These are phyloP conservation scores for Colletotrichum australisinense DNA, from an alignment of 2,329 filamentous ascomycete genomes.

Conservation along the genomic window DNA sequence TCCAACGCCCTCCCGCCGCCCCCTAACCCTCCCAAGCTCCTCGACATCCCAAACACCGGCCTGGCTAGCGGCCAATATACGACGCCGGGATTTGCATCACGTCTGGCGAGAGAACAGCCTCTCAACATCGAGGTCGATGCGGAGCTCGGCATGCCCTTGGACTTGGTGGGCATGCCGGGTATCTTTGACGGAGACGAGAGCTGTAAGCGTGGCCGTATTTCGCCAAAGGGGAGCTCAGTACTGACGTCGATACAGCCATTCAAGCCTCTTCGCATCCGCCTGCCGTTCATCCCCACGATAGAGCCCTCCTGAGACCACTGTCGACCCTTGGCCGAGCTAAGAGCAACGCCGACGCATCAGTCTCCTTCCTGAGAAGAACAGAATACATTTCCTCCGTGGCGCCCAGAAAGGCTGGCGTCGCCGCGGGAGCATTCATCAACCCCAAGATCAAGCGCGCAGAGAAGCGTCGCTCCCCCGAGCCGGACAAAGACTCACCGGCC, in stretches of 20 bases:
- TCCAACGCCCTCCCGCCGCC: slow-evolving; percentile 96
- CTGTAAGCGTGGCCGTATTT: slow-evolving; percentile 67
- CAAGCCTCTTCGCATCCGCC: slow-evolving; percentile 80
- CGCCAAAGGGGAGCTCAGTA: not conserved
- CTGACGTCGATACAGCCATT: slow-evolving; percentile 70
- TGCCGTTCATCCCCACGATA: slow-evolving; percentile 84
- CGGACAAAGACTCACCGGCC: slow-evolving; percentile 71
- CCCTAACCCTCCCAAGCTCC: slow-evolving; percentile 93
- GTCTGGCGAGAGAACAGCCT: slow-evolving; percentile 89
- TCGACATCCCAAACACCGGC: slow-evolving; percentile 95
- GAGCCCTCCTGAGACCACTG: slow-evolving; percentile 83
- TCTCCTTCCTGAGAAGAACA: slow-evolving; percentile 94
- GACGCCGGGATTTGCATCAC: slow-evolving; percentile 87
- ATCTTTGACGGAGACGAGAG: slow-evolving; percentile 96
- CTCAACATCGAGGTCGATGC: slow-evolving; percentile 97
- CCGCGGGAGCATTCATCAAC: slow-evolving; percentile 47
- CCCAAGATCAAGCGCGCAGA: slow-evolving; percentile 47
- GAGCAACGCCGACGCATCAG: slow-evolving; percentile 74
- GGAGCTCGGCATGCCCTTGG: slow-evolving; percentile 96
- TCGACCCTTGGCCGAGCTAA: slow-evolving; percentile 88
- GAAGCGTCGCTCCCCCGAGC: slow-evolving; percentile 66
- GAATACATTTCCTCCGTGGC: slow-evolving; percentile 86
- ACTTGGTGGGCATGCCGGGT: slow-evolving; percentile 92
- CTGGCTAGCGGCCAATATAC: slow-evolving; percentile 90
- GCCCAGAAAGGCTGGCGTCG: slow-evolving; percentile 64